Base-by-base conservation (phyloP, 1,139 yeast genomes). In the Candida gigantensis region DNA sequence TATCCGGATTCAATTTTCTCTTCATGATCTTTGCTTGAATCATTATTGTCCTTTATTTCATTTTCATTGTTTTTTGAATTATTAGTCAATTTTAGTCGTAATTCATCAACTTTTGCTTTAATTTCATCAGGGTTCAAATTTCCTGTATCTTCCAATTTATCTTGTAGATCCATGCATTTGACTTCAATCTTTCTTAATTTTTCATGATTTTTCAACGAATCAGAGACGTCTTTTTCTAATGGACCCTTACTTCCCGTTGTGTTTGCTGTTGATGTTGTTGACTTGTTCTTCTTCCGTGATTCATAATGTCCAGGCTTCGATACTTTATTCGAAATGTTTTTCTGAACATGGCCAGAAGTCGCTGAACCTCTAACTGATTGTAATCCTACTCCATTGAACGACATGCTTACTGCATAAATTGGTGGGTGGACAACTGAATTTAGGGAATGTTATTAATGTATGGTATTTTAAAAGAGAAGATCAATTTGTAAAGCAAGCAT, bases 341-440 rank as follows among this genome's bases (percentile, higher is more conserved):
- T 63, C 51, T 81, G 84, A 3, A 84, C 69, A 51, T 74, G 72
- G 0, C 94, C 94, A 28, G 84, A 81, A 1, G 92, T 84, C 0
- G 87, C 87, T 0, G 84, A 67, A 0, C 94, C 94, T 39, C 87
- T 62, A 0, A 84, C 78, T 0, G 83, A 75, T 32, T 69, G 69
- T 17, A 82, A 64, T 0, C 89, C 89, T 34, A 84, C 72, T 14
- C 86, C 84, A 55, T 80, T 81, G 53, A 79, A 79, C 13, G 85
- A 77, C 87, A 81, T 81, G 26, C n/a, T n/a, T n/a, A n/a, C n/a
- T n/a, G n/a, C n/a, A n/a, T n/a, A n/a, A n/a, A n/a, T n/a, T n/a
- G n/a, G n/a, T n/a, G n/a, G n/a, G n/a, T n/a, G n/a, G n/a, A n/a
- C n/a, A n/a, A n/a, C n/a, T n/a, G n/a, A n/a, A n/a, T n/a, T n/a